A percentile compares a stretch with the other conserved stretches of the same genome.
phyloP scores from a whole-genome alignment of 2,329 filamentous ascomycete species.

The Paecilomyces fulvus region DNA sequence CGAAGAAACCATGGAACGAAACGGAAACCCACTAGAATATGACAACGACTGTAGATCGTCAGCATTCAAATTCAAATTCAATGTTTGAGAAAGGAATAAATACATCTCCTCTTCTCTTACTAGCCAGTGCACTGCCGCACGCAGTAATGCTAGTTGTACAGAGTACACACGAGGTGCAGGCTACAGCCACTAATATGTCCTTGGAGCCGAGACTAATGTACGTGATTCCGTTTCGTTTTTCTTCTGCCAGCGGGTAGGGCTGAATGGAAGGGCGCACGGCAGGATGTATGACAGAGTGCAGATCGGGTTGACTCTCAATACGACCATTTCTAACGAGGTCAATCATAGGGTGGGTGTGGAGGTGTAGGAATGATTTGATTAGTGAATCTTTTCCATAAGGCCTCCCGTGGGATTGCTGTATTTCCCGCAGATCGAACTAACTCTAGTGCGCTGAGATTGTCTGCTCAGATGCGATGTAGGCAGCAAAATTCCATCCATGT shows the following conservation, averaged over 20 bases:
- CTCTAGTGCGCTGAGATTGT: background rate
- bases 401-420: no score
- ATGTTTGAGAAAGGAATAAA: background rate
- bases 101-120: no score
- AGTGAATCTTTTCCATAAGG: no score
- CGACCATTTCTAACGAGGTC: background rate
- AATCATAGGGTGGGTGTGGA: background rate
- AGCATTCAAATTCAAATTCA: slow-evolving; percentile 11
- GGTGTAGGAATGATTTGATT: no score
- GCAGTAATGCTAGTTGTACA: background rate
- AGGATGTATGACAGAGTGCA: background rate
- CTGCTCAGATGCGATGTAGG: background rate
- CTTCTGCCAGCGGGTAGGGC: background rate
- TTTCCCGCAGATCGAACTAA: background rate
- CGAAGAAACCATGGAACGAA: background rate
- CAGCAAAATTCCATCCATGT: background rate
- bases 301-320: background rate
- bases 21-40: background rate
- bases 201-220: background rate
- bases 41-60: slow-evolving; percentile 6
- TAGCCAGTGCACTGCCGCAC: background rate
- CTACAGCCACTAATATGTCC: background rate
- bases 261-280: background rate
- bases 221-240: background rate
- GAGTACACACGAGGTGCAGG: background rate